Percentiles rank a stretch among this genome's conserved stretches.
Evolutionary conservation across 805 yeast genomes (phyloP).

Genomic region (Cyberlindnera sargentensis): DNA sequence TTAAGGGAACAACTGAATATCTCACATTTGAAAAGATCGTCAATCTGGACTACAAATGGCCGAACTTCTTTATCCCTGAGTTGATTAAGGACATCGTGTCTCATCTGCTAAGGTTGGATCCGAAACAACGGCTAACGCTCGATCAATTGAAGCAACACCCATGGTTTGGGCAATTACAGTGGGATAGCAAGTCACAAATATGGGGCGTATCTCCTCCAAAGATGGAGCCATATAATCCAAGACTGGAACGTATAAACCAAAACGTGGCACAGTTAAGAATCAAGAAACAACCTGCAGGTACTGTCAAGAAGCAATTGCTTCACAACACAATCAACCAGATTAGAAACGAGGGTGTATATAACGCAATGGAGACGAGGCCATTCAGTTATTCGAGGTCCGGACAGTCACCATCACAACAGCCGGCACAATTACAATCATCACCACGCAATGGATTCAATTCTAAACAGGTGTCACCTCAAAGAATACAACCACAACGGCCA

Average conservation of each 20-base stretch:
- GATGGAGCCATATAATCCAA: slow-evolving; percentile 55
- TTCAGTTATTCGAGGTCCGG: background rate
- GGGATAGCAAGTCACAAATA: slow-evolving; percentile 55
- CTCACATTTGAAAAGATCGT: slow-evolving; percentile 81
- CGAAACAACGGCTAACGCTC: slow-evolving; percentile 55
- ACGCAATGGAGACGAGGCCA: background rate
- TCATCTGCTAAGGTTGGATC: slow-evolving; percentile 63
- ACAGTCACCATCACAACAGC: background rate
- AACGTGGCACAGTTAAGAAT: slow-evolving; percentile 6
- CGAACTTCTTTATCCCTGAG: slow-evolving; percentile 55
- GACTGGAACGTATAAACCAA: slow-evolving; percentile 23
- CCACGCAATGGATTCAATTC: too few species aligned
- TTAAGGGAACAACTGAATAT: slow-evolving; percentile 77
- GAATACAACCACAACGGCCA: background rate
- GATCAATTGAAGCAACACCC: slow-evolving; percentile 53
- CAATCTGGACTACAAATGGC: slow-evolving; percentile 64
- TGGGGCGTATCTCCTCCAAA: slow-evolving; percentile 70
- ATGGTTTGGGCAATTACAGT: slow-evolving; percentile 65
- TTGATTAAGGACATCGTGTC: slow-evolving; percentile 59
- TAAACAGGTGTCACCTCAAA: too few species aligned
- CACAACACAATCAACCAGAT: slow-evolving; percentile 21
- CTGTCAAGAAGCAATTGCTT: slow-evolving; percentile 19
- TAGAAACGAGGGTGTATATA: slow-evolving; percentile 7
- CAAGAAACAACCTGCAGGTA: slow-evolving; percentile 18
- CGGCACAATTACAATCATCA: background rate